Evolutionary conservation across 2,329 filamentous ascomycete species (phyloP).

Genomic region (Penicillium frequentans): DNA sequence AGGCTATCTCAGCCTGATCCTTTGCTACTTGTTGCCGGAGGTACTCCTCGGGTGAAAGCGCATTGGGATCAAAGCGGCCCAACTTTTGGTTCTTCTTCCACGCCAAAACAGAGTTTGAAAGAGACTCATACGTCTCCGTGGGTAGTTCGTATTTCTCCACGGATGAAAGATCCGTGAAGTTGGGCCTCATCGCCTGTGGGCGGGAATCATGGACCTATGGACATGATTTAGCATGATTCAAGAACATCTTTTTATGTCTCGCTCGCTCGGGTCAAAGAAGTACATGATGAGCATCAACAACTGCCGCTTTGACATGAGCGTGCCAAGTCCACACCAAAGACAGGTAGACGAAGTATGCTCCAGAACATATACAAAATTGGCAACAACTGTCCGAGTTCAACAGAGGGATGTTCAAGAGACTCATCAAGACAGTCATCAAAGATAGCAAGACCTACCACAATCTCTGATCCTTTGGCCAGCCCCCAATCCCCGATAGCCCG

Average conservation of each 20-base stretch:
- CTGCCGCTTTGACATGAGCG: background rate
- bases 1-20: slow-evolving; percentile 60
- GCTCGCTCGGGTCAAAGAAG: background rate
- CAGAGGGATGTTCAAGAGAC: background rate
- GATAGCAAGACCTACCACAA: slow-evolving; percentile 37
- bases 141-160: slow-evolving; percentile 92
- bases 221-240: background rate
- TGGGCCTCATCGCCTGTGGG: slow-evolving; percentile 70
- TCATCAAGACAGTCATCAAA: background rate
- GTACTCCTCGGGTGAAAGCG: slow-evolving; percentile 70
- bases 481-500: slow-evolving; percentile 56
- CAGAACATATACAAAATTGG: background rate
- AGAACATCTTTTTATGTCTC: background rate
- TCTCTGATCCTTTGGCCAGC: slow-evolving; percentile 42
- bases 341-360: background rate
- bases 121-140: slow-evolving; percentile 79
- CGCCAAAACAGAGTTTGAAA: slow-evolving; percentile 82
- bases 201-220: slow-evolving; percentile 76
- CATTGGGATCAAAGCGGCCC: slow-evolving; percentile 90
- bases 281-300: background rate
- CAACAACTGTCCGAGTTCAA: background rate
- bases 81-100: slow-evolving; percentile 96
- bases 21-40: slow-evolving; percentile 67
- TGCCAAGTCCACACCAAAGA: background rate
- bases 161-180: slow-evolving; percentile 76